Base-by-base conservation (phyloP, 2,329 filamentous ascomycete species). In the Penicillium sp. region DNA sequence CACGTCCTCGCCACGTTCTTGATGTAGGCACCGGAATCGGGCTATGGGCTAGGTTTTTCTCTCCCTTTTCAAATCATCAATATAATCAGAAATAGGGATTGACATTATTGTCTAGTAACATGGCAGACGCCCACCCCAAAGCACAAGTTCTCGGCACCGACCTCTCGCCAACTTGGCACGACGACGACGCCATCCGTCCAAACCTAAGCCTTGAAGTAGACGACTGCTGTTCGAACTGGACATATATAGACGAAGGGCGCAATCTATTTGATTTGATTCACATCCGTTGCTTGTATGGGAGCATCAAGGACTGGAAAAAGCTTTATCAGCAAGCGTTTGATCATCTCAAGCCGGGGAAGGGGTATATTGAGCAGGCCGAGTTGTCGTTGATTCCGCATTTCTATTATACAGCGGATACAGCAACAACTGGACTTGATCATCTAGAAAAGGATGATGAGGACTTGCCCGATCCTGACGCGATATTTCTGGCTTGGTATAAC, bases 261-360 rank as follows among this genome's bases (percentile, higher is more conserved):
- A 61, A 65, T 26, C 66, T 61, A 21, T 78, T 78, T 58, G 74
- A 78, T 57, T 67, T 77, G 53, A 68, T 78, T 20, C 74, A 77
- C 58, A 67, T 73, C n/a, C 68, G 75, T 45, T 66, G 61, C 14
- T 47, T 74, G 45, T 72, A 71, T 56, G 71, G 67, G n/a, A 66
- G 64, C 21, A 62, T 74, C 23, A 66, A 59, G 12, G 68, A 72
- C 52, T 74, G 70, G 69, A 55, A 61, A 26, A 61, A 59, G 12
- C 60, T 74, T 26, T 74, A 74, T 59, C 60, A 65, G 48, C 64
- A 71, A 50, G 68, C 65, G 46, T 68, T 69, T 47, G 63, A 69
- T 12, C 68, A 72, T 57, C 61, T 73, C n/a, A 62, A 63, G n/a
- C 71, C 71, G 1, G 71, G 71, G 20, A 33, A 5, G 20, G 70